A percentile compares a stretch with the other conserved stretches of the same genome.
Evolutionary conservation across 305 asterid species (phyloP).

Genomic region (Fraxinus baroniana): DNA sequence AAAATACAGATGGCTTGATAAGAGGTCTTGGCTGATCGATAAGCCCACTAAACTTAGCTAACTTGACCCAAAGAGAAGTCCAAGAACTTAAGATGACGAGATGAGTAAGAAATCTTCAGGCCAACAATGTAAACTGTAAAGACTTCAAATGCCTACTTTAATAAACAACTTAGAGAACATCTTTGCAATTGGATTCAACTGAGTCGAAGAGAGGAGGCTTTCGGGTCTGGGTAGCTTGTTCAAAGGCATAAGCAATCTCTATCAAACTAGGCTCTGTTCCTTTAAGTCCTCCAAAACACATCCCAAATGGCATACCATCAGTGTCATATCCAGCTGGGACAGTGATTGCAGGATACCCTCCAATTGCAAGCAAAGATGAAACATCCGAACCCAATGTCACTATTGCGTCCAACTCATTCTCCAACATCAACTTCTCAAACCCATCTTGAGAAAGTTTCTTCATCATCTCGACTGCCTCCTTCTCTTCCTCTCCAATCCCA

Average conservation of each 20-base stretch:
- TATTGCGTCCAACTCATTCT: conserved; percentile 53
- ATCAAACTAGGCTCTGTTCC: conserved; percentile 55
- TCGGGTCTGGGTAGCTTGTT: conserved; percentile 55
- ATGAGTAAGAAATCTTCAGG: not conserved
- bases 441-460: conserved; percentile 44
- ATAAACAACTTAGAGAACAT: not conserved
- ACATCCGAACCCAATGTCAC: conserved; percentile 43
- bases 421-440: conserved; percentile 48
- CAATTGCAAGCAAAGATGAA: conserved; percentile 49
- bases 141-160: not conserved
- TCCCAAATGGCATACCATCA: conserved; percentile 50
- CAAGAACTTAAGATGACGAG: not conserved
- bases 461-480: conserved; percentile 38
- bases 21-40: not conserved
- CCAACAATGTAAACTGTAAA: not conserved
- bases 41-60: not conserved
- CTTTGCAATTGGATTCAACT: conserved; percentile 3
- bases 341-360: conserved; percentile 60
- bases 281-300: conserved; percentile 55
- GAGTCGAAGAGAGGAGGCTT: conserved; percentile 44
- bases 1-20: not conserved
- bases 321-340: conserved; percentile 62
- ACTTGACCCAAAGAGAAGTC: not conserved
- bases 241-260: conserved; percentile 55
- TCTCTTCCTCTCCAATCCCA: conserved; percentile 46